A percentile compares a stretch with the other conserved stretches of the same genome.
Evolutionary conservation across 345 rosid genomes (phyloP).

Genomic region (Gossypium herbaceum): DNA sequence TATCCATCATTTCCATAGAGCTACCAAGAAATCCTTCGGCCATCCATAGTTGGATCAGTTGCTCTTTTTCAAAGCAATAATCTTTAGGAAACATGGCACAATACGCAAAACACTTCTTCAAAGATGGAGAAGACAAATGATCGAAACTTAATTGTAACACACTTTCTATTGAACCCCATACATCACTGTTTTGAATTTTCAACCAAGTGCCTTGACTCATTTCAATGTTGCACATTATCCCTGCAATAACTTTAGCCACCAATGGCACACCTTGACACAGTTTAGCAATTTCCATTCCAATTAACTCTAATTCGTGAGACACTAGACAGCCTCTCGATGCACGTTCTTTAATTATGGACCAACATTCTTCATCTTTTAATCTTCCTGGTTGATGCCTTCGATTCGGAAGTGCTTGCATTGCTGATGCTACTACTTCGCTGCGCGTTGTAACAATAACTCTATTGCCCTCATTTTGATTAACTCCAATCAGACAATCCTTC

Average conservation of each 20-base stretch:
- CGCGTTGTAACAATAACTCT: background rate
- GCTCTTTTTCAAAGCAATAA: too few relatives aligned
- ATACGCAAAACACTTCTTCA: constrained; percentile 17
- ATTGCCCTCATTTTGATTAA: background rate
- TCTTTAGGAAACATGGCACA: background rate
- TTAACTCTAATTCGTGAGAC: background rate
- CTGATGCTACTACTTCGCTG: background rate
- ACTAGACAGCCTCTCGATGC: background rate
- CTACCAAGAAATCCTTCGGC: too few relatives aligned
- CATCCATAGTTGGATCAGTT: too few relatives aligned
- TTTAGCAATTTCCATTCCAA: background rate
- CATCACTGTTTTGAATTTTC: background rate
- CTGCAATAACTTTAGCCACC: background rate
- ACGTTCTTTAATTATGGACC: background rate
- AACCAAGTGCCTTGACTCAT: background rate
- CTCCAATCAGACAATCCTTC: background rate
- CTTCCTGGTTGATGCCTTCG: background rate
- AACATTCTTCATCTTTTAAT: background rate
- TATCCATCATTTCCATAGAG: too few relatives aligned
- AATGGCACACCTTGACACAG: constrained; percentile 23
- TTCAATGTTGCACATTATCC: background rate
- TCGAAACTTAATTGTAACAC: constrained; percentile 13
- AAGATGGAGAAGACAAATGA: background rate
- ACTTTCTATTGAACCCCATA: background rate
- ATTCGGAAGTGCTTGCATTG: background rate